Percentiles rank a stretch among this genome's conserved stretches.
Conservation (phyloP, 208 protist species). For the Wallacemonas sp. region DNA sequence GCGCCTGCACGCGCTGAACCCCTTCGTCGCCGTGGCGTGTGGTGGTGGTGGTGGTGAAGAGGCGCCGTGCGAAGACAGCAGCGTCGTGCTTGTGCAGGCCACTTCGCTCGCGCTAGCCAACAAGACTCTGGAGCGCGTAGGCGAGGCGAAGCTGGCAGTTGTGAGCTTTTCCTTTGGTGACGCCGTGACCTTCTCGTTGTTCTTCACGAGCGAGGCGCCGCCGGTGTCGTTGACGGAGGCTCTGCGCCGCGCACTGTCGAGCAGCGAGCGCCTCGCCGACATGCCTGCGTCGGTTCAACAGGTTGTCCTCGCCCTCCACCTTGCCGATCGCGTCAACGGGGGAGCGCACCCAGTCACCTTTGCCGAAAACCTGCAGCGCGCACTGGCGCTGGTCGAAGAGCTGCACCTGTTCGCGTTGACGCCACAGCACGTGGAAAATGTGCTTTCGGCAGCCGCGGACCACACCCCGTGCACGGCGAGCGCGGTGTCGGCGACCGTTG, state of each 20-base stretch:
- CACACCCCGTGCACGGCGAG: neutral
- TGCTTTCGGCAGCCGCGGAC: neutral
- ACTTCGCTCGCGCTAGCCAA: neutral
- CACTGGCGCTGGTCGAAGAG: conserved; percentile 16
- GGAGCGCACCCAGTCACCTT: neutral
- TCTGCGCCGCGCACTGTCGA: conserved; percentile 29
- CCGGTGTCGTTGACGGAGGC: conserved; percentile 10
- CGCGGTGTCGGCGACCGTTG: conserved; percentile 32
- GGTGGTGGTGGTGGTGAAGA: neutral
- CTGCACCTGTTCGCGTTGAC: conserved; percentile 32
- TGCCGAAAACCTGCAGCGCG: conserved; percentile 8
- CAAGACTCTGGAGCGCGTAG: neutral
- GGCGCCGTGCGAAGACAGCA: neutral
- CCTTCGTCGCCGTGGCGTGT: conserved; percentile 24
- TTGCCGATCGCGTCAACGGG: neutral
- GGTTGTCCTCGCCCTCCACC: conserved; percentile 27
- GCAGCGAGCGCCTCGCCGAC: conserved; percentile 14
- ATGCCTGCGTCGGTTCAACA: conserved; percentile 34
- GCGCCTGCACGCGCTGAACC: conserved; percentile 43
- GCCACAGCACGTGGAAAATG: conserved; percentile 7
- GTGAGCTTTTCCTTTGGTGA: conserved; percentile 1
- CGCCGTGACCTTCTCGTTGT: conserved; percentile 22
- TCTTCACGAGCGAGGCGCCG: conserved; percentile 24
- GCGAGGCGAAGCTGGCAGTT: neutral
- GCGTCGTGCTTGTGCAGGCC: conserved; percentile 6